Base-by-base conservation (phyloP, 2,329 filamentous ascomycete species). In the Endoconidiophora polonica region DNA sequence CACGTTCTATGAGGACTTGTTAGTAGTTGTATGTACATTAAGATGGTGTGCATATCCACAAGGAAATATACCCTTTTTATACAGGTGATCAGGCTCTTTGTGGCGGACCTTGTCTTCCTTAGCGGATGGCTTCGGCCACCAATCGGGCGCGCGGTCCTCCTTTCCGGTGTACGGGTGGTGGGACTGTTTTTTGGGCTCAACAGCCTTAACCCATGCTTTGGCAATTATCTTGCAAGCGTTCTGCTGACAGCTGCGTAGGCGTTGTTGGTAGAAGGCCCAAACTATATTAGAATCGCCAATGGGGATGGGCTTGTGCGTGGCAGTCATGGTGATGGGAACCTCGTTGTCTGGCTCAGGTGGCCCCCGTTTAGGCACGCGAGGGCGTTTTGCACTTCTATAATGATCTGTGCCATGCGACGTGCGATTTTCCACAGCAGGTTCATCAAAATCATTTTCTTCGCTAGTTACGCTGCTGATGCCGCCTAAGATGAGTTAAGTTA, bases 101-200 rank as follows among this genome's bases (percentile, higher is more conserved):
- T 85, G 81, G 10, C 75, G 69, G 48, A 83, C 76, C 41, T 68
- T 69, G 44, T 75, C 68, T 36, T 72, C 66, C 50, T 70, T 68
- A 0, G 68, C 66, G 1, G 63, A 58, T 5, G 68, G 65, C 58
- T 72, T 68, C 2, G 79, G 79, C 79, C 79, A 83, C 79, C 79
- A 83, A 47, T 73, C 72, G 0, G 79, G 77, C 1, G 73, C 73
- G 56, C 75, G 77, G 29, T 72, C 71, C 43, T 79, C 72, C 29
- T 72, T 74, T n/a, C 71, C 69, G 1, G 78, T 82, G 58, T 87
- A 87, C 0, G 83, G 82, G 57, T 83, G 77, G 16, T 75, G 80
- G 0, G 79, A 80, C 61, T 86, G 82, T 62, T 87, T 87, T 63
- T 83, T 85, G 0, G 83, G 83, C 57, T 83, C 81, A 2, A 86